Evolutionary conservation across 768 basidiomycete genomes (phyloP).

Genomic region (Boletus edulis): DNA sequence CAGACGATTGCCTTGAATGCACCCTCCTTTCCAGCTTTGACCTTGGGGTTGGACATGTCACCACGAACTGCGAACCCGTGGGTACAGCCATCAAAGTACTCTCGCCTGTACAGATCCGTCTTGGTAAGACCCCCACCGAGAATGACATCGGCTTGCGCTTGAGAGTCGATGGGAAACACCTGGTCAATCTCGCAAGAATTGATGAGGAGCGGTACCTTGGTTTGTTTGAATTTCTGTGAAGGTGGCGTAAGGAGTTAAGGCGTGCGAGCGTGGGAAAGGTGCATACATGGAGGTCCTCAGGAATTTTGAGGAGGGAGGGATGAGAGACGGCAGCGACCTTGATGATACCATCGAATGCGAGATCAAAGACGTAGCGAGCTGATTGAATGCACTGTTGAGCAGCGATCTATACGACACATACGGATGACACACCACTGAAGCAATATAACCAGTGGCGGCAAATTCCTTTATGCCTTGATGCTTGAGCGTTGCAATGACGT

Average conservation of each 20-base stretch:
- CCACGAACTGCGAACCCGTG: slow-evolving; percentile 57
- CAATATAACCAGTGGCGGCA: slow-evolving; percentile 63
- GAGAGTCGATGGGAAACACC: slow-evolving; percentile 46
- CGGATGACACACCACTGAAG: slow-evolving; percentile 44
- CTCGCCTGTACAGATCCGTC: slow-evolving; percentile 47
- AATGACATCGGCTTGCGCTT: slow-evolving; percentile 45
- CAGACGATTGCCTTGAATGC: slow-evolving; percentile 54
- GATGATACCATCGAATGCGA: slow-evolving; percentile 54
- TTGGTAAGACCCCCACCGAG: slow-evolving; percentile 30
- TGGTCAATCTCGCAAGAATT: slow-evolving; percentile 49
- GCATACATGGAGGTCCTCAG: slow-evolving; percentile 32
- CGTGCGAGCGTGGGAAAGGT: not conserved
- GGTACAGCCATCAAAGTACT: slow-evolving; percentile 45
- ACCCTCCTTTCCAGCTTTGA: slow-evolving; percentile 62
- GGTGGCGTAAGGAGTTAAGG: not conserved
- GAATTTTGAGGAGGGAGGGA: slow-evolving; percentile 59
- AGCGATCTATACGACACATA: not conserved
- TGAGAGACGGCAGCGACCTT: slow-evolving; percentile 51
- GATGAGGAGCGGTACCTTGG: not conserved
- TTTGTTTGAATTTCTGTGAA: not conserved
- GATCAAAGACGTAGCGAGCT: slow-evolving; percentile 60
- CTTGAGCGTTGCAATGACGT: slow-evolving; percentile 54
- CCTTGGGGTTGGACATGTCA: slow-evolving; percentile 43
- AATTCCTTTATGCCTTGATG: slow-evolving; percentile 53
- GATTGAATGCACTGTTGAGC: not conserved